Base-by-base conservation (phyloP, 208 protist species). In the Acanthamoeba rhysodes region DNA sequence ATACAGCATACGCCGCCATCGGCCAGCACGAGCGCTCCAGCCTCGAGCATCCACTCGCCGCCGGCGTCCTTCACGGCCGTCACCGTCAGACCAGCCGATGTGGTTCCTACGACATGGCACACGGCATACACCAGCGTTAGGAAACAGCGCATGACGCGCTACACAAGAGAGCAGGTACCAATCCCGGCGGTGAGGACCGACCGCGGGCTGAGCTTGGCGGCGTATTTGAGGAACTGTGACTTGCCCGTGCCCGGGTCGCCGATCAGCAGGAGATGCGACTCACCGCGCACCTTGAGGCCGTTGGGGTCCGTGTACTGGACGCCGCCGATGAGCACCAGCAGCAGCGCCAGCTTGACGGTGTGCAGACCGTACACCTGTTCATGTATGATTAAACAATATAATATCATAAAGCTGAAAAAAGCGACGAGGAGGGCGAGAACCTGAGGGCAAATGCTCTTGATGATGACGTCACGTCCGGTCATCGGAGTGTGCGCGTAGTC, bases 211-310 rank as follows among this genome's bases (percentile, higher is more conserved):
- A 53, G 98, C 98, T 91, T 98, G 96, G 57, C 94, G 59, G 55
- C 94, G 50, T 45, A 97, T 34, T 98, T 98, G 41, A 98, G 80
- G 37, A 98, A 96, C 91, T 98, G 98, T 37, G 98, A 98, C 95
- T 99, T 99, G 64, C 98, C 98, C 4, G 97, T 99, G 90, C 99
- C 99, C 16, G 99, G 99, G 96, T 99, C 99, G 90, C 99, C 99
- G 76, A 99, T 98, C 57, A 99, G 95, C 14, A 99, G 97, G 12
- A 99, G 98, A 98, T 99, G 99, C 94, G 99, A 99, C 97, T 99
- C 99, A 66, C 99, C 99, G 97, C 99, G 98, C 95, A 99, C 99
- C 87, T 98, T 97, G 20, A 72, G 59, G 96, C 99, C 99, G 87
- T 99, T 98, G 32, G 97, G 98, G 4, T 97, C 85, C 78, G 98